Conservation (phyloP, 257 asterid genomes). For the Fraxinus quadrangulata region DNA sequence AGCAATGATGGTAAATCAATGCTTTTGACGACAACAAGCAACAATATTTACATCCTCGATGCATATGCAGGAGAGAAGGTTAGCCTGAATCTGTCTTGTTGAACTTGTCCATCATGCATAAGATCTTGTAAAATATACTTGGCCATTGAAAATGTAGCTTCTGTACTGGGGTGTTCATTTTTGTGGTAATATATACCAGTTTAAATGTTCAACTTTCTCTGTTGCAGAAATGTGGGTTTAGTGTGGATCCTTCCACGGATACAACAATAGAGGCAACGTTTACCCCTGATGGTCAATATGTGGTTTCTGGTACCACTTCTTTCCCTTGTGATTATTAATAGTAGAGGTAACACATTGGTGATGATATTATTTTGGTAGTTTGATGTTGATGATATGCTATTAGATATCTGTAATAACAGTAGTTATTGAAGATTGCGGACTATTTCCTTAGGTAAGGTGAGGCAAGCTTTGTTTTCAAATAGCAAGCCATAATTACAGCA, state of each 20-base stretch:
- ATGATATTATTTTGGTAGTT: not conserved
- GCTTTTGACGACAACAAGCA: conserved; percentile 88
- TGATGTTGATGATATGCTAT: not conserved
- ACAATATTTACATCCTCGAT: conserved; percentile 82
- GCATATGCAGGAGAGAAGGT: conserved; percentile 98
- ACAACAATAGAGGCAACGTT: conserved; percentile 81
- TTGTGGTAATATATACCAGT: not conserved
- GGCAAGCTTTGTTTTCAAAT: not conserved
- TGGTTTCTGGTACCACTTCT: conserved; percentile 63
- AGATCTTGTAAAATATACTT: conserved; percentile 7
- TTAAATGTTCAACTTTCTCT: conserved; percentile 15
- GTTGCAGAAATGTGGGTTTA: conserved; percentile 78
- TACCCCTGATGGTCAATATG: conserved; percentile 94
- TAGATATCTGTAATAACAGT: not conserved
- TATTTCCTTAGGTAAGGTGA: not conserved
- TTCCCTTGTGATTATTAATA: not conserved
- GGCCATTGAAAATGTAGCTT: not conserved
- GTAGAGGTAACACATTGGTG: not conserved
- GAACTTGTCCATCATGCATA: not conserved
- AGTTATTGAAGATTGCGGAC: not conserved
- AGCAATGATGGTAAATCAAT: conserved; percentile 95
- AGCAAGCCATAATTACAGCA: not conserved
- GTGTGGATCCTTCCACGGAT: conserved; percentile 70
- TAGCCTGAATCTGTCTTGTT: conserved; percentile 21
- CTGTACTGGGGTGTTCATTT: not conserved